Conservation (phyloP, 1,139 yeast species). For the Pichia sp. region DNA sequence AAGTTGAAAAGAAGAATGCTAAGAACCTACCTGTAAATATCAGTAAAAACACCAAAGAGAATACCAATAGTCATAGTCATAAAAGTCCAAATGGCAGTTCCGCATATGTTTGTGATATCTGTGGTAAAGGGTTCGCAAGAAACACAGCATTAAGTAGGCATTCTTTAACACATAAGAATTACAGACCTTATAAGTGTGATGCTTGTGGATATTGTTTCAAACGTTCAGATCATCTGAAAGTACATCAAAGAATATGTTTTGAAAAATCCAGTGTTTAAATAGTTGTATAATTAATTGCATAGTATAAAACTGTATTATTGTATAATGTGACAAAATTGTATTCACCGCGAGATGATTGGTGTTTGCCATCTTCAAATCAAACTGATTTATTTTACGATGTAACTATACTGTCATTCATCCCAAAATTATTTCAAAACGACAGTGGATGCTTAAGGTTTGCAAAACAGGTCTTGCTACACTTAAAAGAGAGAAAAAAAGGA, state of each 20-base stretch:
- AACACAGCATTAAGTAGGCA: slow-evolving; percentile 24
- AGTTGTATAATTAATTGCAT: not conserved
- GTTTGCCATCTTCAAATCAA: not conserved
- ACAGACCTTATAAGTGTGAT: slow-evolving; percentile 23
- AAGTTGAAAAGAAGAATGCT: not conserved
- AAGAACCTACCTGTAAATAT: not conserved
- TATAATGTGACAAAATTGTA: not conserved
- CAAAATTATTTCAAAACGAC: not conserved
- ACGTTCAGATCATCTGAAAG: slow-evolving; percentile 24
- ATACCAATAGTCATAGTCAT: not conserved
- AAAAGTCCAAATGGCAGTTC: not conserved
- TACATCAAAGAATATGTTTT: slow-evolving; percentile 19
- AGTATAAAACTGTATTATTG: not conserved
- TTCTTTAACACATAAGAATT: slow-evolving; percentile 21
- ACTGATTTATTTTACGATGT: not conserved
- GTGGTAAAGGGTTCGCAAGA: slow-evolving; percentile 22
- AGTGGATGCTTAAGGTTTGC: not conserved
- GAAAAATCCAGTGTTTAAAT: slow-evolving; percentile 3
- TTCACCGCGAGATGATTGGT: slow-evolving; percentile 8
- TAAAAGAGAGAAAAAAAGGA: not conserved
- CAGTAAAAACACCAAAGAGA: not conserved
- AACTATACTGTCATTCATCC: not conserved
- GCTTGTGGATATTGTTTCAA: slow-evolving; percentile 24
- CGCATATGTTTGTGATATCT: slow-evolving; percentile 17
- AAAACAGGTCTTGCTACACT: not conserved